A percentile compares a stretch with the other conserved stretches of the same genome.
phyloP scores from a whole-genome alignment of 2,329 filamentous ascomycete species.

The Leptoxyphium fumago region DNA sequence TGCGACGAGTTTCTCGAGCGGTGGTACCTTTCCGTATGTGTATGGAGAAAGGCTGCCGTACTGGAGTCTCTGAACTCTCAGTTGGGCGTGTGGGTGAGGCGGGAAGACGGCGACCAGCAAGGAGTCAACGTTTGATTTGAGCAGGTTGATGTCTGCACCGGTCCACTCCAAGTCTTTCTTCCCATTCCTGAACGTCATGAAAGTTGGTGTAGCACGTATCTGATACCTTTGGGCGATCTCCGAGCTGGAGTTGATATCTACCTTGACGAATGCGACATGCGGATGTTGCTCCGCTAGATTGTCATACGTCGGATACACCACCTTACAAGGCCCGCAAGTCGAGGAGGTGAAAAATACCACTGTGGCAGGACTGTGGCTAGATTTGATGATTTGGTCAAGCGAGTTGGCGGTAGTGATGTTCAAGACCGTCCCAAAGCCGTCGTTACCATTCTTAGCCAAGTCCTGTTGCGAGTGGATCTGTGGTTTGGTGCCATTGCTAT shows the following conservation, averaged over 20 bases:
- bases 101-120: conserved; percentile 63
- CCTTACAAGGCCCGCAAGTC: conserved; percentile 72
- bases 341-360: conserved; percentile 87
- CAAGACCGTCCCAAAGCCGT: conserved; percentile 37
- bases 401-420: conserved; percentile 44
- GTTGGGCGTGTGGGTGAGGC: conserved; percentile 56
- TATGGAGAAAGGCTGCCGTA: conserved; percentile 52
- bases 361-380: conserved; percentile 52
- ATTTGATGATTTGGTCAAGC: conserved; percentile 44
- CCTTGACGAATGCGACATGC: conserved; percentile 62
- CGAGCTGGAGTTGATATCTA: conserved; percentile 54
- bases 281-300: conserved; percentile 59
- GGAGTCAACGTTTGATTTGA: conserved; percentile 58
- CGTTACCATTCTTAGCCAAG: background rate
- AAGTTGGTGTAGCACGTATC: conserved; percentile 70
- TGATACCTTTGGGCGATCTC: conserved; percentile 49
- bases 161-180: conserved; percentile 66
- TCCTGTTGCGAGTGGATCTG: background rate
- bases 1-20: conserved; percentile 62
- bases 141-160: conserved; percentile 53
- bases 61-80: conserved; percentile 57
- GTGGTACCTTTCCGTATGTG: conserved; percentile 63
- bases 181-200: conserved; percentile 69
- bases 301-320: conserved; percentile 69
- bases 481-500: background rate